phyloP scores from a whole-genome alignment of 371 early-diverging fungal species.

The Mycotypha africana region DNA sequence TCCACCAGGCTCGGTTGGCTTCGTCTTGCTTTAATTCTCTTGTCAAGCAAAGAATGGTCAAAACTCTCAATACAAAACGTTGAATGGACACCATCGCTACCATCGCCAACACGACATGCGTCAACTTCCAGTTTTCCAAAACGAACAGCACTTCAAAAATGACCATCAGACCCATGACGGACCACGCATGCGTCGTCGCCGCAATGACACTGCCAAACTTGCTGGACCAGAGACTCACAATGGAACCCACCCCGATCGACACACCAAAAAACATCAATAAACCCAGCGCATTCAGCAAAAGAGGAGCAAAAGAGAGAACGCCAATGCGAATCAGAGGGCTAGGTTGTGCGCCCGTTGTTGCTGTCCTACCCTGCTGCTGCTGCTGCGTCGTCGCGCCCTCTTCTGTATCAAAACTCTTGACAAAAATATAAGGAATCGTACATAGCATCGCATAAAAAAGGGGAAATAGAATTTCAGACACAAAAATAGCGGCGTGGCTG shows the following conservation, averaged over 20 bases:
- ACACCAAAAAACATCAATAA: slow-evolving; percentile 66
- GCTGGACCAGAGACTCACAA: slow-evolving; percentile 54
- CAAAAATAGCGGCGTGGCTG: slow-evolving; percentile 60
- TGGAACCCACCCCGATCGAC: slow-evolving; percentile 65
- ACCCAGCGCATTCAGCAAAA: slow-evolving; percentile 66
- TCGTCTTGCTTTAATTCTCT: slow-evolving; percentile 82
- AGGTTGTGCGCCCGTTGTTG: slow-evolving; percentile 39
- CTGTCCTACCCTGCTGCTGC: slow-evolving; percentile 16
- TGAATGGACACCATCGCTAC: slow-evolving; percentile 64
- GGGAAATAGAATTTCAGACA: slow-evolving; percentile 72
- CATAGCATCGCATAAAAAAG: slow-evolving; percentile 61
- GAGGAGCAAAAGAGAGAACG: slow-evolving; percentile 66
- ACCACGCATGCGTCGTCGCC: slow-evolving; percentile 61
- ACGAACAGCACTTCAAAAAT: slow-evolving; percentile 65
- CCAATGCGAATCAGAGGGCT: slow-evolving; percentile 57
- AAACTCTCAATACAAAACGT: slow-evolving; percentile 61
- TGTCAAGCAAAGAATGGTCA: slow-evolving; percentile 69
- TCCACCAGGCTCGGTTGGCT: slow-evolving; percentile 87
- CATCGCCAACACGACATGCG: slow-evolving; percentile 62
- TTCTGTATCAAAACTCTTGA: slow-evolving; percentile 46
- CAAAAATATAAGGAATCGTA: slow-evolving; percentile 60
- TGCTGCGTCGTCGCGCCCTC: too few species aligned
- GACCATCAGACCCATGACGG: slow-evolving; percentile 57
- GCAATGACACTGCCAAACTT: slow-evolving; percentile 73
- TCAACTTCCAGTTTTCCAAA: slow-evolving; percentile 59